Evolutionary conservation across 2,329 filamentous ascomycete genomes (phyloP), one percentile per base, ranked within the genome.

Genomic region (Penicillium thymicola): DNA sequence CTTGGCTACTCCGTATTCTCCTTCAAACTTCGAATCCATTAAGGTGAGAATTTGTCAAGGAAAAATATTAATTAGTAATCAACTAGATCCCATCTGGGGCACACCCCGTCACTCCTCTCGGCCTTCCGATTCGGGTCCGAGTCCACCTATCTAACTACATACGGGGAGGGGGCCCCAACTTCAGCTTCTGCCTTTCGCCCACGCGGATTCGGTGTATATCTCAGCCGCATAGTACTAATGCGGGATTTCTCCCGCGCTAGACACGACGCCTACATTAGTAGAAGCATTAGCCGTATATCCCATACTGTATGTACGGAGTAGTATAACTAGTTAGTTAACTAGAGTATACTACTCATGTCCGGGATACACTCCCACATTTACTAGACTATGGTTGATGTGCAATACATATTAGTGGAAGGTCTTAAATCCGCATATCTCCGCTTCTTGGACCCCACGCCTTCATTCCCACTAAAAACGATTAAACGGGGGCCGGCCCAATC

Each of bases 391-490:
- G 30, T 18, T n/a, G 40, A 52, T 25, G 21, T 27, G 30, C 23
- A 42, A 32, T 34, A 16, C 14, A 51, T 44, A 38, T 30, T 25
- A 42, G 28, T 32, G 13, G 3, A 23, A 25, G 9, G 44, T 25
- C 18, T 25, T 46, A 25, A 25, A 46, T n/a, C 30, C 47, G 49
- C 21, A 16, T 36, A 40, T n/a, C 27, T 55, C 58, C 58, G 34
- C 51, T 55, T 16, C 10, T 50, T 52, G 51, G 58, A 51, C 55
- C 58, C 42, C 47, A 52, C 28, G 38, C 18, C 36, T 23, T 32
- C 37, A n/a, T 34, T 42, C 10, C 10, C 37, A 42, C 48, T 34
- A 43, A 32, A 51, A 34, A 32, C 5, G 10, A 9, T 32, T 51
- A 43, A 30, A 14, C 18, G 38, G 27, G 48, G 18, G 47, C 18